A percentile compares a stretch with the other conserved stretches of the same genome.
These are phyloP conservation scores for Yamadazyma spencermartinsiae DNA, from an alignment of 1,139 yeast genomes.

Conservation along the genomic window DNA sequence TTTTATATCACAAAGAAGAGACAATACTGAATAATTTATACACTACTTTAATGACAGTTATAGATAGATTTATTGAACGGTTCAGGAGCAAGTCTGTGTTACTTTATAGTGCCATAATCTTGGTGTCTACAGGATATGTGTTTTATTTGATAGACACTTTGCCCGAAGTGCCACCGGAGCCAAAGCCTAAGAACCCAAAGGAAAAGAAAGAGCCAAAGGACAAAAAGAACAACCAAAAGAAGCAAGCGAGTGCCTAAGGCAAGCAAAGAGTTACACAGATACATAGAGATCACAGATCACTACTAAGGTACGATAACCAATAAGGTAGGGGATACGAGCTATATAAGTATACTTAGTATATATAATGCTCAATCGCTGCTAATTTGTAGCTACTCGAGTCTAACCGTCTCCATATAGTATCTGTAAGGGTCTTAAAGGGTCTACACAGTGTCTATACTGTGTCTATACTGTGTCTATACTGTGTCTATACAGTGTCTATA, in stretches of 20 bases:
- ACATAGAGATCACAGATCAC: not conserved
- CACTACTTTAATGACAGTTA: slow-evolving; percentile 18
- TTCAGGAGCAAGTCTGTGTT: slow-evolving; percentile 38
- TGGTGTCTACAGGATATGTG: slow-evolving; percentile 35
- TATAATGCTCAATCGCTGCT: too few species aligned
- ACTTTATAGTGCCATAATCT: slow-evolving; percentile 33
- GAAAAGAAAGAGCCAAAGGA: not conserved
- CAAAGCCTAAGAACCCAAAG: slow-evolving; percentile 4
- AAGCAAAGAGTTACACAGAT: not conserved
- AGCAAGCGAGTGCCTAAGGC: slow-evolving; percentile 4
- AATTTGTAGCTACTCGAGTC: not conserved
- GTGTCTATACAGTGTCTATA: not conserved
- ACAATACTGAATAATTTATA: too few species aligned
- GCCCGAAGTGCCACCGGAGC: slow-evolving; percentile 22
- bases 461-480: not conserved
- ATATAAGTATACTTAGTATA: too few species aligned
- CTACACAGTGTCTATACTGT: not conserved
- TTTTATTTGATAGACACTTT: slow-evolving; percentile 33
- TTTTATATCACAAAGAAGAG: too few species aligned
- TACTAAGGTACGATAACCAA: too few species aligned
- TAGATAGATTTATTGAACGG: slow-evolving; percentile 29
- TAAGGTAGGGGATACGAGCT: too few species aligned
- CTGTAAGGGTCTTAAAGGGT: too few species aligned
- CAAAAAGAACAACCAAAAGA: not conserved
- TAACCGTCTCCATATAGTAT: not conserved